These are phyloP conservation scores for Lactifluus piperatus DNA, from an alignment of 768 basidiomycete species.

Conservation along the genomic window DNA sequence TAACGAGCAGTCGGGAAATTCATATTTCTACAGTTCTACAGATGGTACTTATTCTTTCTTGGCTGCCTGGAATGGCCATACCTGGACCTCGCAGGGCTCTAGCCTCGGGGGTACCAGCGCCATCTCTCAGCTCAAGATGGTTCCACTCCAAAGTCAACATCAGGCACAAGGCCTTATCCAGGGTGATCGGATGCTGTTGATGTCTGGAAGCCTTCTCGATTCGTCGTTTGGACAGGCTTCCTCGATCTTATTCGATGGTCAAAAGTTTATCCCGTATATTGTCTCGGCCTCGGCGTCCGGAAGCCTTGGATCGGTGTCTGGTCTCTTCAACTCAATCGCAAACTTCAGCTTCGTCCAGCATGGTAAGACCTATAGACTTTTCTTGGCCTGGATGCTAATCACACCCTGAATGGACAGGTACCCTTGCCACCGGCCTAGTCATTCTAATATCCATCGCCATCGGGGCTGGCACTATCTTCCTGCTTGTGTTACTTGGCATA, in stretches of 20 bases:
- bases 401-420: constrained; percentile 38
- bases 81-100: constrained; percentile 64
- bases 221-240: constrained; percentile 71
- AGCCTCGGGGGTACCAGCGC: constrained; percentile 47
- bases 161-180: constrained; percentile 61
- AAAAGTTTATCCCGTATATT: constrained; percentile 74
- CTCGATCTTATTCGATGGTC: constrained; percentile 81
- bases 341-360: constrained; percentile 66
- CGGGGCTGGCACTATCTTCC: constrained; percentile 86
- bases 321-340: constrained; percentile 75
- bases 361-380: constrained; percentile 39
- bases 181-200: constrained; percentile 80
- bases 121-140: constrained; percentile 81
- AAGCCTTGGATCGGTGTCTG: constrained; percentile 57
- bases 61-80: constrained; percentile 73
- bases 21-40: constrained; percentile 32
- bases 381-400: constrained; percentile 12
- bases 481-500: constrained; percentile 76
- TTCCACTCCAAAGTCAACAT: constrained; percentile 79
- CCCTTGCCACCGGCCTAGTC: constrained; percentile 86
- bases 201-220: constrained; percentile 70
- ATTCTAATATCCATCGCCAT: constrained; percentile 98
- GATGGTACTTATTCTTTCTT: constrained; percentile 64
- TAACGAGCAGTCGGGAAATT: not conserved
- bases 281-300: constrained; percentile 59